These are phyloP conservation scores for Chrysosporium queenslandicum DNA, from an alignment of 2,329 filamentous ascomycete genomes.

Conservation along the genomic window DNA sequence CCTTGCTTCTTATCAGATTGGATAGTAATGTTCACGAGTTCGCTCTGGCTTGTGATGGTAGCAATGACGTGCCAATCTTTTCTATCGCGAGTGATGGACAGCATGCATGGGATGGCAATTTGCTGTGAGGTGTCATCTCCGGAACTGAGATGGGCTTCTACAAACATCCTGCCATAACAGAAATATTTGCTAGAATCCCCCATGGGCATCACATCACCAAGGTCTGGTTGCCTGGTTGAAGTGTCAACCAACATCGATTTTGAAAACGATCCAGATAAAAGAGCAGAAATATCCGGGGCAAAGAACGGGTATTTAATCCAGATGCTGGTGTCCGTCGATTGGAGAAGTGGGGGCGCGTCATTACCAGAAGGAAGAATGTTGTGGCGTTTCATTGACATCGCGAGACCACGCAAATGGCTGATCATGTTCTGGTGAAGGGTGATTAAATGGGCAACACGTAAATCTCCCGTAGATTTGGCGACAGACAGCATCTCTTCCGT, in stretches of 20 bases:
- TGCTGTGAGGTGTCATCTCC: conserved; percentile 58
- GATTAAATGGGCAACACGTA: conserved; percentile 37
- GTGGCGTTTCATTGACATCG: conserved; percentile 76
- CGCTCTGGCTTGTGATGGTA: conserved; percentile 68
- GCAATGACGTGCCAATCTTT: conserved; percentile 61
- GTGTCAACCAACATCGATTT: conserved; percentile 39
- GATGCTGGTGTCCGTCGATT: conserved; percentile 68
- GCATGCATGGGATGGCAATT: conserved; percentile 60
- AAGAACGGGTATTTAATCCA: conserved; percentile 71
- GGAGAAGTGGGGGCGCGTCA: conserved; percentile 56
- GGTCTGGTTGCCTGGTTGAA: conserved; percentile 33
- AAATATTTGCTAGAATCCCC: conserved; percentile 66
- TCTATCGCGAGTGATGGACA: conserved; percentile 63
- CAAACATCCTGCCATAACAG: conserved; percentile 68
- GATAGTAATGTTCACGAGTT: conserved; percentile 63
- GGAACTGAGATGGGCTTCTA: conserved; percentile 64
- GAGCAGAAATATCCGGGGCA: conserved; percentile 58
- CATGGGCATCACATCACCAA: conserved; percentile 62
- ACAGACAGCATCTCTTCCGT: conserved; percentile 34
- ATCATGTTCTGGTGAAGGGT: conserved; percentile 47
- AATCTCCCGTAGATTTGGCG: conserved; percentile 38
- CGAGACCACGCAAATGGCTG: conserved; percentile 60
- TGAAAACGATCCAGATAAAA: conserved; percentile 52
- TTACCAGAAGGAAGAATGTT: conserved; percentile 59
- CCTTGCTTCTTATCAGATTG: conserved; percentile 58